phyloP scores from a whole-genome alignment of 805 yeast genomes.

The Ogataea haglerorum region DNA sequence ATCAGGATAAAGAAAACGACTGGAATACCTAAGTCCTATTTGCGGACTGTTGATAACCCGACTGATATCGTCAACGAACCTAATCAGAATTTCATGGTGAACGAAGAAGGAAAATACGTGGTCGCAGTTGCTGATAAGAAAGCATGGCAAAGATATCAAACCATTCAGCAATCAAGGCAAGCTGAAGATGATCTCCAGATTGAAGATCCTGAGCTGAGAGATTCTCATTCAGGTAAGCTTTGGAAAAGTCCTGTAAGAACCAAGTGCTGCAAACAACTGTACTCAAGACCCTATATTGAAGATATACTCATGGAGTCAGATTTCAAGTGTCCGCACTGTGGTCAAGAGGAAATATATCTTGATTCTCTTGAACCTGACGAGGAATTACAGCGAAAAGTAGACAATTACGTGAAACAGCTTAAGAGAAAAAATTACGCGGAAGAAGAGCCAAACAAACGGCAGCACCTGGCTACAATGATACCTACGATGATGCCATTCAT shows the following conservation, averaged over 20 bases:
- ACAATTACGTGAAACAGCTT: conserved; percentile 43
- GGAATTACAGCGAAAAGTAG: conserved; percentile 54
- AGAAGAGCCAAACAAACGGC: conserved; percentile 16
- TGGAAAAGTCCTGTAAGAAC: conserved; percentile 73
- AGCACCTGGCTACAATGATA: conserved; percentile 21
- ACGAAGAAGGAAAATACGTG: conserved; percentile 93
- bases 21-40: conserved; percentile 93
- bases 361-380: conserved; percentile 66
- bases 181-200: conserved; percentile 31
- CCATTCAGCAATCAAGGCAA: conserved; percentile 47
- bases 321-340: conserved; percentile 88
- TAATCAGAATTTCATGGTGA: conserved; percentile 67
- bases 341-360: conserved; percentile 64
- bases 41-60: conserved; percentile 82
- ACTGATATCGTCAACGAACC: conserved; percentile 50
- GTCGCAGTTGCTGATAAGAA: conserved; percentile 92
- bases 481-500: conserved; percentile 33
- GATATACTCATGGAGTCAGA: conserved; percentile 71
- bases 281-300: conserved; percentile 63
- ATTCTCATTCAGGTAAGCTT: conserved; percentile 62
- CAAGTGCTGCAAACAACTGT: conserved; percentile 60
- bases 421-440: conserved; percentile 13
- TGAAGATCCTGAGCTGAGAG: conserved; percentile 59
- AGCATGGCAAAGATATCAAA: conserved; percentile 86
- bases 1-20: conserved; percentile 88